Evolutionary conservation across 257 asterid genomes (phyloP).

Genomic region (Ligustrum vulgare): DNA sequence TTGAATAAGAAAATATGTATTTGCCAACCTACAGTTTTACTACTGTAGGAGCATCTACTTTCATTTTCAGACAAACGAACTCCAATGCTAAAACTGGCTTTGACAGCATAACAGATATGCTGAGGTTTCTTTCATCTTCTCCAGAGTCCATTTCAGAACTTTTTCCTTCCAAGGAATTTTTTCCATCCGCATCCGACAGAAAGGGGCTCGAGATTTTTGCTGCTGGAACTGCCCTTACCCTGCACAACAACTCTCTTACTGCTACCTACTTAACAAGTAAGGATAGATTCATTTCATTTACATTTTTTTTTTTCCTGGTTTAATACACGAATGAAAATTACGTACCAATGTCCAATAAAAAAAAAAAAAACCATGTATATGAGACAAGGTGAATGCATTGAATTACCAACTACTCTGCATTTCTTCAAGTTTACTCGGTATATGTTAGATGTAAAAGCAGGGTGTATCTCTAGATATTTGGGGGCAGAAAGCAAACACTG

Average conservation of each 20-base stretch:
- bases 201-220: slow-evolving; percentile 58
- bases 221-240: slow-evolving; percentile 66
- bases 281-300: not conserved
- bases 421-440: not conserved
- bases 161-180: slow-evolving; percentile 14
- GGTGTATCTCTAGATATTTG: no score
- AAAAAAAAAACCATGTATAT: not conserved
- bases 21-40: no score
- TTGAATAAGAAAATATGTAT: no score
- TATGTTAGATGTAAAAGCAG: not conserved
- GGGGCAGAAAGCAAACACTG: not conserved
- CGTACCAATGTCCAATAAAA: not conserved
- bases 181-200: slow-evolving; percentile 27
- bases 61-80: slow-evolving; percentile 70
- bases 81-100: slow-evolving; percentile 80
- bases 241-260: slow-evolving; percentile 13
- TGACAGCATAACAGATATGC: slow-evolving; percentile 72
- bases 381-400: not conserved
- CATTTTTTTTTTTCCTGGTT: not conserved
- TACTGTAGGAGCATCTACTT: slow-evolving; percentile 74
- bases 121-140: slow-evolving; percentile 55
- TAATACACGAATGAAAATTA: not conserved
- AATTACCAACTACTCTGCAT: not conserved
- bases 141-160: slow-evolving; percentile 16
- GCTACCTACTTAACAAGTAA: not conserved